Base-by-base conservation (phyloP, 2,329 filamentous ascomycete genomes). In the Triangularia setosa region DNA sequence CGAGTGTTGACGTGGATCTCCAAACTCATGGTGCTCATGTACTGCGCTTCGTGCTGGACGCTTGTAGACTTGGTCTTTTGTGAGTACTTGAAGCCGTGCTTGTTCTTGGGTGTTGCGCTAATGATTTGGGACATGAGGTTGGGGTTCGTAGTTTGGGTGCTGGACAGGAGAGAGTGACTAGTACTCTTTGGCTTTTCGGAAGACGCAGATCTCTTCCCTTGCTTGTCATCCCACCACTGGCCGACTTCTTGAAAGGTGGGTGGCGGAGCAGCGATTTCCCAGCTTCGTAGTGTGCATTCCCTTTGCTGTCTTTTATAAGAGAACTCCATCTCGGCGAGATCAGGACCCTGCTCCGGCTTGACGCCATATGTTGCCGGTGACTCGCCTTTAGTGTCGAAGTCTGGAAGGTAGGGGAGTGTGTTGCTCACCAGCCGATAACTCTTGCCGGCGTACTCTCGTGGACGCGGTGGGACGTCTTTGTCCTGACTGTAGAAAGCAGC, bases 11-110 rank as follows among this genome's bases (percentile, higher is more conserved):
- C 89, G 73, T 99, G 94, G 4, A 98, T 79, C 74, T 99, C 95
- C 6, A 99, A 77, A 69, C 93, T 96, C 91, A 99, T 93, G 18
- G 90, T 92, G 70, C 91, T 97, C 95, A 99, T 98, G 75, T 97
- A 96, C 70, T 95, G 91, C 2, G 87, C 88, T 75, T 96, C 92
- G 69, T 94, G 91, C 72, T 92, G 86, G 18, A 96, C 87, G 69
- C 88, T 92, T 0, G 89, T 90, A 1, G 88, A 88, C 69, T 87
- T 86, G 66, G 84, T 83, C 72, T 88, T 91, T 69, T 93, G 92
- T 0, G 90, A 92, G 74, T 91, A 96, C 73, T 93, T 95, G 80
- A 93, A 94, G 0, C 90, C 92, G 73, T 94, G 83, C 66, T 86
- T 89, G 71, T 92, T 91, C 73, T 84, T 90, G 60, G 94, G 93